These are phyloP conservation scores for Cladosporium sp. DNA, from an alignment of 2,329 filamentous ascomycete species.

Conservation along the genomic window DNA sequence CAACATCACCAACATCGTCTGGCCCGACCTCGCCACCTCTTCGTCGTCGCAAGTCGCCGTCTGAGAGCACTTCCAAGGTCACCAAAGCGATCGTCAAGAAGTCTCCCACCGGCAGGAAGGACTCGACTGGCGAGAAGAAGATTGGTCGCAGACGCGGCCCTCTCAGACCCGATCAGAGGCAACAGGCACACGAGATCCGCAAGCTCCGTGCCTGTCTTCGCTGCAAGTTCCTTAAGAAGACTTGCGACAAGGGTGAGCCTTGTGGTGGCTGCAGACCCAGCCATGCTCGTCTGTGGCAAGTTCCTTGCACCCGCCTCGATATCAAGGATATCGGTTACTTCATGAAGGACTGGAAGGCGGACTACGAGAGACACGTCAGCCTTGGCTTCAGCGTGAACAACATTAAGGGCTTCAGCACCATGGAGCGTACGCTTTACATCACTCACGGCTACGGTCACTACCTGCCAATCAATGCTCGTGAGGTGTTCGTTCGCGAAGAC, in stretches of 20 bases:
- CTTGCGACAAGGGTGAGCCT: conserved; percentile 94
- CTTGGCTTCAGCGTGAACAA: conserved; percentile 88
- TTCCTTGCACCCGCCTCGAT: conserved; percentile 94
- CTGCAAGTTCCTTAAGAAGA: conserved; percentile 99
- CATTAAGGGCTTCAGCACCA: conserved; percentile 75
- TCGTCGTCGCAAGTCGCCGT: conserved; percentile 56
- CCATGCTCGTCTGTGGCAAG: conserved; percentile 93
- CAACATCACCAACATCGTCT: conserved; percentile 31
- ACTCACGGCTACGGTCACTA: conserved; percentile 95
- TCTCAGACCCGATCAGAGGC: conserved; percentile 85
- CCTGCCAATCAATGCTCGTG: conserved; percentile 86
- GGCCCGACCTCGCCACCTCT: conserved; percentile 45
- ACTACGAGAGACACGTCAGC: conserved; percentile 86
- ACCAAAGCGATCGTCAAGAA: conserved; percentile 80
- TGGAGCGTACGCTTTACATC: conserved; percentile 73
- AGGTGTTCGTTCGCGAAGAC: conserved; percentile 88
- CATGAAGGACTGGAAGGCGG: conserved; percentile 99
- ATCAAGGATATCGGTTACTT: conserved; percentile 99
- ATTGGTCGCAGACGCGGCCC: conserved; percentile 87
- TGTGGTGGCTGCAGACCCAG: conserved; percentile 94
- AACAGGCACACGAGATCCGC: conserved; percentile 94
- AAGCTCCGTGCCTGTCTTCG: conserved; percentile 90
- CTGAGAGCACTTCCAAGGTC: conserved; percentile 65
- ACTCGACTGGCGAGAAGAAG: conserved; percentile 76
- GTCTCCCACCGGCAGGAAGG: conserved; percentile 71